These are phyloP conservation scores for Boletus bicolor DNA, from an alignment of 768 basidiomycete genomes.

Conservation along the genomic window DNA sequence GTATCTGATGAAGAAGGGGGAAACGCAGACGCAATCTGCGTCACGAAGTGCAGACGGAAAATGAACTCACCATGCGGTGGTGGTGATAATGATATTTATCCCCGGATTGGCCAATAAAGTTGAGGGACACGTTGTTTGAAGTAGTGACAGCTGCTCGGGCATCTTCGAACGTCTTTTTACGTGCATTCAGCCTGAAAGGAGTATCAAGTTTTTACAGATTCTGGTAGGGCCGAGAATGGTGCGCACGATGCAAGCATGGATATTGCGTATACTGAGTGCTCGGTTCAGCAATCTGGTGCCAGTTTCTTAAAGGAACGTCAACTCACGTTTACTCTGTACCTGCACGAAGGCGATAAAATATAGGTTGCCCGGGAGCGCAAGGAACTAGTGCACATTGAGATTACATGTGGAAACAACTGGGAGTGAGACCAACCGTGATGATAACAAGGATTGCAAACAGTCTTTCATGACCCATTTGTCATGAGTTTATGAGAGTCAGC, in stretches of 20 bases:
- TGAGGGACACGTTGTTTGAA: too few relatives aligned
- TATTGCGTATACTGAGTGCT: conserved; percentile 13
- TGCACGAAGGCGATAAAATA: conserved; percentile 11
- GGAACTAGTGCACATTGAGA: neutral
- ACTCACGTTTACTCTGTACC: conserved; percentile 18
- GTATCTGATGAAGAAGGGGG: neutral
- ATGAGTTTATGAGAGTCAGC: too few relatives aligned
- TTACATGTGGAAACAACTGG: too few relatives aligned
- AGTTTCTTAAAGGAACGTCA: too few relatives aligned
- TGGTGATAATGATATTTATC: too few relatives aligned
- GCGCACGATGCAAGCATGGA: conserved; percentile 19
- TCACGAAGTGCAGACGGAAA: too few relatives aligned
- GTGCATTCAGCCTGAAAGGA: neutral
- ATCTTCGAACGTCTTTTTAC: neutral
- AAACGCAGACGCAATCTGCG: neutral
- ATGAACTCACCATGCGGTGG: too few relatives aligned
- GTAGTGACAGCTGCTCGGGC: neutral
- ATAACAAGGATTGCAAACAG: too few relatives aligned
- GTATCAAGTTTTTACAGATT: neutral
- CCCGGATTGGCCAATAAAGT: too few relatives aligned
- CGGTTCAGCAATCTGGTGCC: neutral
- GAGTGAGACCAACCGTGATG: neutral
- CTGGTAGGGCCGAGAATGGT: neutral
- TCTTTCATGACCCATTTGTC: too few relatives aligned
- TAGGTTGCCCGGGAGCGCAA: neutral